Evolutionary conservation across 441 rosid genomes (phyloP), one percentile per base, ranked within the genome.

Genomic region (Jatropha podagrica): DNA sequence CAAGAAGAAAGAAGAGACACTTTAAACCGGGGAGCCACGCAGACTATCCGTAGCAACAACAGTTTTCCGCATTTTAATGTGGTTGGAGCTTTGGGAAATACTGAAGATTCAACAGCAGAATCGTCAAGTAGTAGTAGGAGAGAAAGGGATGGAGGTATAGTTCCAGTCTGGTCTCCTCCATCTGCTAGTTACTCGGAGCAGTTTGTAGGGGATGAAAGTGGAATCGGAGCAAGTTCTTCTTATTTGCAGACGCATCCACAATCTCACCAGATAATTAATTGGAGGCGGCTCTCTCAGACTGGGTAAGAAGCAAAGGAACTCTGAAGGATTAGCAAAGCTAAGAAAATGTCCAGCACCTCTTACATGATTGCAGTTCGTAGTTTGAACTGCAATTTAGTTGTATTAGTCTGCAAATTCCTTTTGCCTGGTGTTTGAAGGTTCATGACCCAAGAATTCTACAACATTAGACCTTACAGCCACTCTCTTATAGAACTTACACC

Each of bases 101-200:
- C 87, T 37, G 99, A 93, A 79, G 98, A 93, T 76, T 93, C 97
- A 23, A 88, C 97, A 4, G 94, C 93, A 48, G 98, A 96, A 81
- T 96, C 97, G 44, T 93, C 98, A 0, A 92, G 88, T 77, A 86
- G 86, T 62, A 78, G 81, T 76, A 80, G 94, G 84, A 90, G 97
- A 83, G 97, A 89, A 81, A 86, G 99, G 80, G 97, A 92, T 38
- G 97, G 98, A 76, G 97, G 93, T 54, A 78, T 91, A 17, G 98
- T 96, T 78, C 98, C 99, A 1, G 97, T 92, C 62, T 96, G 98
- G 97, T 91, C 97, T 68, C 96, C 93, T 32, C 71, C 89, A 72
- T 37, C 88, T 74, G 66, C 96, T 55, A 85, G 88, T 76, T 92
- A 82, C 88, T 89, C 97, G 0, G 98, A 93, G 77, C 97, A 92